phyloP scores from a whole-genome alignment of 805 yeast genomes.

The Hanseniaspora thailandica region DNA sequence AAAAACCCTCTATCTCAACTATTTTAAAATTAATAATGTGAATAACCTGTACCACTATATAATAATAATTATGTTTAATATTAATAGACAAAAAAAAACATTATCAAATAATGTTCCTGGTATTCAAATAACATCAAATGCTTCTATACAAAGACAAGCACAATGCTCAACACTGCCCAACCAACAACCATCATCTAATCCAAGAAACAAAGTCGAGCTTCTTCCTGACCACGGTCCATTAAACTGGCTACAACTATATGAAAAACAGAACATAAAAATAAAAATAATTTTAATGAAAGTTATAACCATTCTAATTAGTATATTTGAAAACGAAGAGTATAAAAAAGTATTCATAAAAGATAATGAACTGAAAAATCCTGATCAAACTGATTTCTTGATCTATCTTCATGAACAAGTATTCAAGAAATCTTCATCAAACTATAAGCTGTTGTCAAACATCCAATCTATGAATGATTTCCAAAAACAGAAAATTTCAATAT shows the following conservation, averaged over 20 bases:
- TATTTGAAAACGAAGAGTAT: not conserved
- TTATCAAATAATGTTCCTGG: not conserved
- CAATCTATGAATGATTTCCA: not conserved
- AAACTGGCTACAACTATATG: conserved; percentile 25
- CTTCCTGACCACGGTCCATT: conserved; percentile 29
- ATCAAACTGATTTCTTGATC: not conserved
- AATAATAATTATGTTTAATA: not conserved
- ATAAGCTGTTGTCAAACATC: not conserved
- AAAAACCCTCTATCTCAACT: no score
- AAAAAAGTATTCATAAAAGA: not conserved
- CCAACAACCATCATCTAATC: not conserved
- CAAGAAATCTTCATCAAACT: not conserved
- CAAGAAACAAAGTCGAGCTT: conserved; percentile 26
- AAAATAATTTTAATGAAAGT: conserved; percentile 18
- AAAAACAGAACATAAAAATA: conserved; percentile 17
- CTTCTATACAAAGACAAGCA: conserved; percentile 8
- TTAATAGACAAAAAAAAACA: not conserved
- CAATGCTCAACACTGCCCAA: conserved; percentile 16
- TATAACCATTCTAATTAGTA: conserved; percentile 8
- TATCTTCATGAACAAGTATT: not conserved
- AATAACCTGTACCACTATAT: not conserved
- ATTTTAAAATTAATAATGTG: no score
- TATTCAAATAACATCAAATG: not conserved
- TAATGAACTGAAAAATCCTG: not conserved
- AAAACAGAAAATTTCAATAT: conserved; percentile 3